These are phyloP conservation scores for Spinellus fusiger DNA, from an alignment of 192 early-diverging fungal species.

Conservation along the genomic window DNA sequence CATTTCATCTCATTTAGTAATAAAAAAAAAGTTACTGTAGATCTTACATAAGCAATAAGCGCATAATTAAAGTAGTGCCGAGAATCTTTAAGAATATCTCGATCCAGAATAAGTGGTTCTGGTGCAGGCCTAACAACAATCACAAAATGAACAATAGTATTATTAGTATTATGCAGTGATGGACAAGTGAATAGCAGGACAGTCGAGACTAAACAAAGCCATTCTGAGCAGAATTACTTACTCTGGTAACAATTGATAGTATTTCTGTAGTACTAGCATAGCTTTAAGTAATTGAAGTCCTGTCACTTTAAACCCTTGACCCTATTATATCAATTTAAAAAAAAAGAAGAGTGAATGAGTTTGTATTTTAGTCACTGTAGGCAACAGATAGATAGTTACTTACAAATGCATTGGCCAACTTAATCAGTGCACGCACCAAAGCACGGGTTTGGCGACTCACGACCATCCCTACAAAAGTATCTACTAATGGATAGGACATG, in stretches of 20 bases:
- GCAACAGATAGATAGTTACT: constrained; percentile 6
- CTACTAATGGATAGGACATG: constrained; percentile 21
- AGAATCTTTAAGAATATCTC: constrained; percentile 33
- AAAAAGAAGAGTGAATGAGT: constrained; percentile 13
- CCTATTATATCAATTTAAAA: constrained; percentile 22
- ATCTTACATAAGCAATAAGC: constrained; percentile 46
- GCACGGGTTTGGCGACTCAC: constrained; percentile 40
- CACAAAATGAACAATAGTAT: constrained; percentile 10
- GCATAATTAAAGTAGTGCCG: constrained; percentile 52
- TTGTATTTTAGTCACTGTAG: too few relatives aligned
- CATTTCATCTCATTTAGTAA: too few relatives aligned
- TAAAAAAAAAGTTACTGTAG: too few relatives aligned
- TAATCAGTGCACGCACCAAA: constrained; percentile 40
- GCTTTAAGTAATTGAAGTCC: constrained; percentile 46
- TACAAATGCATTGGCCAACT: constrained; percentile 37
- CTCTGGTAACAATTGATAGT: constrained; percentile 30
- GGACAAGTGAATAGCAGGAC: neutral
- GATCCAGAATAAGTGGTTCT: constrained; percentile 15
- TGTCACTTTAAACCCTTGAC: constrained; percentile 58
- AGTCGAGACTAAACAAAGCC: neutral
- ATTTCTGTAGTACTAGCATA: constrained; percentile 48
- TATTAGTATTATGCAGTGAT: constrained; percentile 14
- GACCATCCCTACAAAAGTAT: constrained; percentile 28
- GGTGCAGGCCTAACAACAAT: constrained; percentile 29
- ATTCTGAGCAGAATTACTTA: constrained; percentile 9